These are phyloP conservation scores for Phialophora tarda DNA, from an alignment of 2,329 filamentous ascomycete species.

Conservation along the genomic window DNA sequence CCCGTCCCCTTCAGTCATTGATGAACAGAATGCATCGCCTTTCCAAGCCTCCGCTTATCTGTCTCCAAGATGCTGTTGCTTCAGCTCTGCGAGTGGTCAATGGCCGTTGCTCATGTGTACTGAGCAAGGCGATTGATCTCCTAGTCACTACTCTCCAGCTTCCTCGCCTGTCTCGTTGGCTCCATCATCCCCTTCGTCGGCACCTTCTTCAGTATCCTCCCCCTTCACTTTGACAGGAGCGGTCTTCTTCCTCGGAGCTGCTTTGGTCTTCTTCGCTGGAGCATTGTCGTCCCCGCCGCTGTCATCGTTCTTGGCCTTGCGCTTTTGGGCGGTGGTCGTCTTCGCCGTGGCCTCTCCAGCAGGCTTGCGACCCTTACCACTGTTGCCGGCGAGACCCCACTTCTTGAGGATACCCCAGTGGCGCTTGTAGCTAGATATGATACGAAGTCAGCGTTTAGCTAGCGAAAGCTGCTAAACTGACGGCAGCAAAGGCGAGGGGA, in stretches of 20 bases:
- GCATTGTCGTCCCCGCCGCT: conserved; percentile 5
- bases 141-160: neutral
- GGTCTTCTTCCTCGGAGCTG: conserved; percentile 13
- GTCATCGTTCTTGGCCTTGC: conserved; percentile 11
- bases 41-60: neutral
- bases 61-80: neutral
- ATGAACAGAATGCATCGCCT: neutral
- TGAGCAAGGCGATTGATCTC: neutral
- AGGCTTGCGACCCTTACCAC: conserved; percentile 10
- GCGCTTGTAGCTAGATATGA: conserved; percentile 31
- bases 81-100: neutral
- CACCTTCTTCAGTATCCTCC: conserved; percentile 8
- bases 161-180: conserved; percentile 6
- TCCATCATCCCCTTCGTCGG: neutral
- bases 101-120: neutral
- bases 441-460: neutral
- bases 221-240: conserved; percentile 3
- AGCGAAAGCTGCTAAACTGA: neutral
- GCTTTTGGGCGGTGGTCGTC: neutral
- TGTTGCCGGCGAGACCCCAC: conserved; percentile 28
- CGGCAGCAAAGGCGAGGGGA: neutral
- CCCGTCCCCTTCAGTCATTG: neutral
- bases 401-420: conserved; percentile 34
- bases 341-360: conserved; percentile 8
- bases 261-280: conserved; percentile 20